Evolutionary conservation across 1,139 yeast species (phyloP).

Genomic region (Diutina sp.): DNA sequence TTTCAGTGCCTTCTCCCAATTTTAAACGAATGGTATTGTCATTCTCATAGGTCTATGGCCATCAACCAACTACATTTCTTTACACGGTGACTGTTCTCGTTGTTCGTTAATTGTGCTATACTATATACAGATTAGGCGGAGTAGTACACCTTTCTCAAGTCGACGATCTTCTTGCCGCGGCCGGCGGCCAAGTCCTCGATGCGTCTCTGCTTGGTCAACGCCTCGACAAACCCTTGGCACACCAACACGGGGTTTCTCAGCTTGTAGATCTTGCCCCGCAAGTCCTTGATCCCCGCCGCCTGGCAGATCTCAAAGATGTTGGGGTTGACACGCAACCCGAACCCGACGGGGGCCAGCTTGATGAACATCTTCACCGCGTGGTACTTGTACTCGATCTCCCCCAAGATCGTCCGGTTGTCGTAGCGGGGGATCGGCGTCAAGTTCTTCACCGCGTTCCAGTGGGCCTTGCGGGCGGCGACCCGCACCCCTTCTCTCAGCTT

Average conservation of each 20-base stretch:
- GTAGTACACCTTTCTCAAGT: constrained; percentile 82
- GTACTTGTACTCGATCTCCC: constrained; percentile 69
- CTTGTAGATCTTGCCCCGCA: constrained; percentile 82
- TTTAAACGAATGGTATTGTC: too few relatives aligned
- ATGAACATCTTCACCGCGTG: constrained; percentile 79
- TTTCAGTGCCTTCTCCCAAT: too few relatives aligned
- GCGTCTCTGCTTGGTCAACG: constrained; percentile 67
- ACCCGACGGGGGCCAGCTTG: constrained; percentile 86
- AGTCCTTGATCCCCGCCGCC: constrained; percentile 89
- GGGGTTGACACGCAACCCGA: constrained; percentile 88
- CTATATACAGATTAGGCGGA: constrained; percentile 21
- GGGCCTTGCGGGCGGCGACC: constrained; percentile 74
- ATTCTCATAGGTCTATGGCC: too few relatives aligned
- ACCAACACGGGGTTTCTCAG: constrained; percentile 94
- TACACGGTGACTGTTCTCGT: too few relatives aligned
- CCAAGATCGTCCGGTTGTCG: constrained; percentile 85
- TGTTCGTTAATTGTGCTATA: too few relatives aligned
- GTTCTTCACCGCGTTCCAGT: constrained; percentile 89
- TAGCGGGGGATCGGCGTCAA: constrained; percentile 72
- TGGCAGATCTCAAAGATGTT: constrained; percentile 86
- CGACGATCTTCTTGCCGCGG: constrained; percentile 92
- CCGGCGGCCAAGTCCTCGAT: constrained; percentile 82
- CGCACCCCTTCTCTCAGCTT: constrained; percentile 72
- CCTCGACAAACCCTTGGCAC: constrained; percentile 82
- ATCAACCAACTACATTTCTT: too few relatives aligned